Evolutionary conservation across 169 alveolate genomes (phyloP).

Genomic region (Cyclospora cayetanensis): DNA sequence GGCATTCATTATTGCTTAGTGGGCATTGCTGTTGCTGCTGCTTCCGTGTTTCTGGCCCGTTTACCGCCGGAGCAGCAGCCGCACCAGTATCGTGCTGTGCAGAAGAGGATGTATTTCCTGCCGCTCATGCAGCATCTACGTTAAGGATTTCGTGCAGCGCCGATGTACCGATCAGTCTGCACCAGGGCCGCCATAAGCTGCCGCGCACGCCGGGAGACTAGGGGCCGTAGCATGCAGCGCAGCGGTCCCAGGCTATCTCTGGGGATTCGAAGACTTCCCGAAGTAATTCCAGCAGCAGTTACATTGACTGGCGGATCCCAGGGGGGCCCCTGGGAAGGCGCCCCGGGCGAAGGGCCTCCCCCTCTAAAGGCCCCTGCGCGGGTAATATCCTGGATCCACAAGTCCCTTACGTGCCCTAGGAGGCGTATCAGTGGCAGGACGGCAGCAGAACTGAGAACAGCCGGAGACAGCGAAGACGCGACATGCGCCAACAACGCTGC

Average conservation of each 20-base stretch:
- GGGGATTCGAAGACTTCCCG: not conserved
- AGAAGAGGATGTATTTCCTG: no score
- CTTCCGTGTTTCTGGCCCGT: no score
- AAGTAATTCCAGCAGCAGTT: not conserved
- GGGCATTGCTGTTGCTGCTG: no score
- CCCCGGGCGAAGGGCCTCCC: not conserved
- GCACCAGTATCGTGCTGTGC: no score
- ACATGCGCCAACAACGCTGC: not conserved
- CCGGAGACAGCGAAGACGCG: not conserved
- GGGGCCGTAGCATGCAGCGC: slow-evolving; percentile 5
- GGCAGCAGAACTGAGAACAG: not conserved
- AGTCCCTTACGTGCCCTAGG: not conserved
- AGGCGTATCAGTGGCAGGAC: not conserved
- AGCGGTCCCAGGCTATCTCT: not conserved
- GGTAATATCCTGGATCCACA: not conserved
- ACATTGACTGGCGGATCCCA: not conserved
- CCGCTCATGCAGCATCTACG: no score
- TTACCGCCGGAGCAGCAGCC: no score
- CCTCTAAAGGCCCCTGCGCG: not conserved
- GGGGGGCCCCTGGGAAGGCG: not conserved
- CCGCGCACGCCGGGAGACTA: not conserved
- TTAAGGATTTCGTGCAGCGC: no score
- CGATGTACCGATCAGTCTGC: no score
- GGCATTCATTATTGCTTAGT: no score
- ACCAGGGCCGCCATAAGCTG: not conserved